These are phyloP conservation scores for Steccherinum ochraceum DNA, from an alignment of 768 basidiomycete species.

Conservation along the genomic window DNA sequence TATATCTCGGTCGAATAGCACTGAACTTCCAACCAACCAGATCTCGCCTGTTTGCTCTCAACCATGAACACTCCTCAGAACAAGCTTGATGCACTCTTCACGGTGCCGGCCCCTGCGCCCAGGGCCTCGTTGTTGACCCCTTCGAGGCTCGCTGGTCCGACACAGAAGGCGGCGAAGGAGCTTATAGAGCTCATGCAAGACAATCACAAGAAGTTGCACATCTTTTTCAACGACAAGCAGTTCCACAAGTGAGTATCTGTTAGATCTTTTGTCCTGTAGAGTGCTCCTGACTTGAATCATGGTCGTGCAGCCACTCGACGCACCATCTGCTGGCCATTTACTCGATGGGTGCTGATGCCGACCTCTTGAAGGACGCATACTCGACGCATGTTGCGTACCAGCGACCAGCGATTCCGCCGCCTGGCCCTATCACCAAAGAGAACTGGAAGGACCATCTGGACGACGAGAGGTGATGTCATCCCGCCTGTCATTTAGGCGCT, in stretches of 20 bases:
- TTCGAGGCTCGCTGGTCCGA: neutral
- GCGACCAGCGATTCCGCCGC: slow-evolving; percentile 35
- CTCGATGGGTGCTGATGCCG: slow-evolving; percentile 46
- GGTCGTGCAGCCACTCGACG: slow-evolving; percentile 41
- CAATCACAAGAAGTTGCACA: neutral
- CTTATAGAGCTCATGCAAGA: neutral
- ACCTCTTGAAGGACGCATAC: slow-evolving; percentile 38
- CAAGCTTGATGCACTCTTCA: neutral
- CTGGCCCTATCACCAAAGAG: slow-evolving; percentile 34
- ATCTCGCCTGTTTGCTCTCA: neutral
- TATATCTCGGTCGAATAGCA: too few species aligned
- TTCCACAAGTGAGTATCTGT: neutral
- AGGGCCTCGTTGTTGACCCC: neutral
- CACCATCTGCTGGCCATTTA: slow-evolving; percentile 56
- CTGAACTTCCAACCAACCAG: neutral
- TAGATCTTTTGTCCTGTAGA: too few species aligned
- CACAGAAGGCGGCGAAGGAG: neutral
- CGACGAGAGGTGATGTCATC: slow-evolving; percentile 47
- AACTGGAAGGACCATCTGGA: slow-evolving; percentile 54
- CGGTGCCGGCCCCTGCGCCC: neutral
- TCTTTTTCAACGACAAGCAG: slow-evolving; percentile 1
- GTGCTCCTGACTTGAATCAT: too few species aligned
- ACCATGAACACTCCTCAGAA: neutral
- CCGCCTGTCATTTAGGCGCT: too few species aligned
- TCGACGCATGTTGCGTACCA: slow-evolving; percentile 32